Base-by-base conservation (phyloP, 139 green algal species). In the Haematococcus sp. region DNA sequence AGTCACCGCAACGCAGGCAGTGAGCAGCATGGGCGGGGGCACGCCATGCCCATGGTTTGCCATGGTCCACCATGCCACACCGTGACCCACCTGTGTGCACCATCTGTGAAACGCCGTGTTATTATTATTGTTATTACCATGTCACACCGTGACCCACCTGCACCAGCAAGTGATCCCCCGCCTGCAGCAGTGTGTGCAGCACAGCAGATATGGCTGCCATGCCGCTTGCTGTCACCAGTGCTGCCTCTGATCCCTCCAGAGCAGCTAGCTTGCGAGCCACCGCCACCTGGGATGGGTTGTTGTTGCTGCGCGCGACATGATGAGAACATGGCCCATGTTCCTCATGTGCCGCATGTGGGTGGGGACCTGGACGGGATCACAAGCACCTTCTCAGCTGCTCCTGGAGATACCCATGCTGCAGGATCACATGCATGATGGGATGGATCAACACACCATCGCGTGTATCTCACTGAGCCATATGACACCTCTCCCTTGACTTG, bases 141-240 rank as follows among this genome's bases (percentile, higher is more conserved):
- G 27, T 4, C 15, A 11, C n/a, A 4, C 11, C 25, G 9, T 3
- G 9, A 23, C 59, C 2, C 27, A 78, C 71, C 70, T 85, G 78
- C n/a, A 79, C 77, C 0, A 88, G 67, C 43, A 88, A 43, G 63
- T 88, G 79, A 63, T 86, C 83, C 17, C 83, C 83, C 28, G 76
- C 55, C 22, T 63, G 35, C 7, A 88, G 68, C 16, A 86, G 28
- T 1, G 76, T 75, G 49, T 80, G 28, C 23, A 88, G 54, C 0
- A 70, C 76, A 25, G 70, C 75, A 68, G 34, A 71, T 40, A 88
- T 84, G 9, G 83, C 83, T 9, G 79, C 71, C 80, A 88, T 86
- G 46, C 83, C 83, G n/a, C 63, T 78, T n/a, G 31, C 46, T 0
- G 75, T 55, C 13, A 76, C 76, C 44, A 86, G 34, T 4, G 76